Evolutionary conservation across 441 rosid species (phyloP), one percentile per base, ranked within the genome.

Genomic region (Euphorbia celastroides): DNA sequence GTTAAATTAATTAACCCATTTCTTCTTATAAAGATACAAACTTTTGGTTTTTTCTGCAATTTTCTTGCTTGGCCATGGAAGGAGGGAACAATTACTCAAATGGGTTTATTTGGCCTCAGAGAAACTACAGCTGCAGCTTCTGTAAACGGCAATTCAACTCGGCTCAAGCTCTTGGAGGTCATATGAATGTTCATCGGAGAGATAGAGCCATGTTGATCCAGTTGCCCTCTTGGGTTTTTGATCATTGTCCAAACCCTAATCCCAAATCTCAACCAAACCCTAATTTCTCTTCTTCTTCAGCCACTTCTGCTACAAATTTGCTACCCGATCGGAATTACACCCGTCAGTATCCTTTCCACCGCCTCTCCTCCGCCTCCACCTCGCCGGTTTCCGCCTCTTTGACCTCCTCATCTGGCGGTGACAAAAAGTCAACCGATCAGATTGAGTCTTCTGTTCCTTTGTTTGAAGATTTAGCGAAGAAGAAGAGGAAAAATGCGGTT

Each of bases 91-190:
- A 9, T 38, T 38, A 1, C 26, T 74, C 82, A 41, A 50, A 38
- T 73, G 82, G 70, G 25, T 72, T 78, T 64, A 71, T 80, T 72
- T 84, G 90, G 92, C 83, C 90, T 59, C 80, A 84, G 46, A 84
- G 82, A 65, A 82, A 79, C 73, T 89, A 86, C 68, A 70, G 74
- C 20, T 89, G 96, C 65, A 84, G 82, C 78, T 90, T 86, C 67
- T 90, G 96, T 73, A 82, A 79, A 70, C 76, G 96, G 69, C 86
- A 82, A 27, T 90, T 90, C 74, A 83, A 71, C 80, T 87, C 94
- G 23, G 96, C 96, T 77, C 96, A 90, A 82, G 86, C 94, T 86
- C 88, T 70, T 92, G 88, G n/a, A n/a, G n/a, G n/a, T n/a, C n/a
- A n/a, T n/a, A n/a, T n/a, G n/a, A n/a, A n/a, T n/a, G n/a, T n/a